A percentile compares a stretch with the other conserved stretches of the same genome.
Conservation (phyloP, 805 yeast species). For the Jamesozyma lodderae region DNA sequence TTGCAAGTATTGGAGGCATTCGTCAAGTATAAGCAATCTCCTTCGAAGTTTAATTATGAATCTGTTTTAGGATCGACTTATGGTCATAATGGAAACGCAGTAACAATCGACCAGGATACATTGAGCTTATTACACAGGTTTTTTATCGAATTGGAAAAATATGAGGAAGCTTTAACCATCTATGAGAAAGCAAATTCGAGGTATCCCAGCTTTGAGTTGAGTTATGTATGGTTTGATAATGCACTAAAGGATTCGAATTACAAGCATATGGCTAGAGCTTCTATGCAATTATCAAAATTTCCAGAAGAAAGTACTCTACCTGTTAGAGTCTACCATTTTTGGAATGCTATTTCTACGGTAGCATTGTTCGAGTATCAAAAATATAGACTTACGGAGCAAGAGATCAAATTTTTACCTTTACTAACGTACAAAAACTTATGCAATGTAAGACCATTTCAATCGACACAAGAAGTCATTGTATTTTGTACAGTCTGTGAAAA, state of each 20-base stretch:
- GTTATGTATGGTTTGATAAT: constrained; percentile 49
- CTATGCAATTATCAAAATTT: constrained; percentile 33
- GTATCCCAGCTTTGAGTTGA: constrained; percentile 41
- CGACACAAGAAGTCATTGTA: constrained; percentile 61
- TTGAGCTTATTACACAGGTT: constrained; percentile 40
- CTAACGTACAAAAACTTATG: constrained; percentile 53
- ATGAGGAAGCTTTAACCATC: constrained; percentile 37
- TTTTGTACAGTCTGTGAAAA: constrained; percentile 42
- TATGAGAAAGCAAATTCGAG: constrained; percentile 52
- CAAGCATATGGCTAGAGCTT: constrained; percentile 45
- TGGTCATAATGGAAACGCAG: constrained; percentile 16
- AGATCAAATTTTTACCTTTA: constrained; percentile 44
- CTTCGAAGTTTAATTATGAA: constrained; percentile 27
- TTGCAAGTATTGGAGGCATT: constrained; percentile 33
- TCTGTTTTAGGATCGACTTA: constrained; percentile 20
- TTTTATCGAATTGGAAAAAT: constrained; percentile 33
- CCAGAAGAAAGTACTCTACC: constrained; percentile 5
- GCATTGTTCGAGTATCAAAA: constrained; percentile 36
- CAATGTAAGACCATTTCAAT: constrained; percentile 40
- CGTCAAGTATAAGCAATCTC: constrained; percentile 24
- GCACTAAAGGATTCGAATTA: constrained; percentile 41
- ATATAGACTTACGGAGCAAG: constrained; percentile 35
- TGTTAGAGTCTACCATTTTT: constrained; percentile 34
- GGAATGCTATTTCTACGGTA: constrained; percentile 45
- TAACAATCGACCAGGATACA: constrained; percentile 43